Base-by-base conservation (phyloP, 1,139 yeast species). In the Kluyveromyces marxianus region DNA sequence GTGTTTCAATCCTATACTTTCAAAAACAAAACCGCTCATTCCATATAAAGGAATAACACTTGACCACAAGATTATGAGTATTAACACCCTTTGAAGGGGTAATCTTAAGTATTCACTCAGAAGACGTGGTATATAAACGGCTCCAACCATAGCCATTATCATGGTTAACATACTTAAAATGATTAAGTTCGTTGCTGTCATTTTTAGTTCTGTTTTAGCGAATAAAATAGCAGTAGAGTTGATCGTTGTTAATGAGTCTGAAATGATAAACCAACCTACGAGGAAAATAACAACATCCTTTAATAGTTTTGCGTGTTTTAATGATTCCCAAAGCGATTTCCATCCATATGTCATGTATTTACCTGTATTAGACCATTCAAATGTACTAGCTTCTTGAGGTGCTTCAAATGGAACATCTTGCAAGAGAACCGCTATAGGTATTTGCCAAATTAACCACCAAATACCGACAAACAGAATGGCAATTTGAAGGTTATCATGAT, bases 181-280 rank as follows among this genome's bases (percentile, higher is more conserved):
- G 1, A 83, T 83, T 35, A 83, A 65, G 33, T 77, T 72, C 24
- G 83, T 71, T 2, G 88, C 79, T 3, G 75, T 66, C 89, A 83
- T 83, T 42, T 72, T 69, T 30, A 83, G 63, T 50, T 81, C 82
- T 0, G 83, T 75, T 43, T 79, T 77, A 1, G 88, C 84, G 65
- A 83, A 83, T 39, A 83, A 59, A 27, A 83, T 76, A 0, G 90
- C 89, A 0, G 89, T 81, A 1, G 87, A 79, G 58, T 82, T 82
- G 48, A 83, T 82, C 0, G 90, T 83, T 1, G 87, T 81, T 21
- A 81, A 67, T 1, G 86, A 80, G 55, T 83, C 90, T 14, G 84
- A 76, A 3, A 83, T 69, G 42, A 83, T 71, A 54, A 83, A 82
- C 89, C 89, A 83, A 1, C 84, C 86, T 0, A 76, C 47, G 7